Evolutionary conservation across 208 protist species (phyloP).

Genomic region (Jaenimonas drosophilae): DNA sequence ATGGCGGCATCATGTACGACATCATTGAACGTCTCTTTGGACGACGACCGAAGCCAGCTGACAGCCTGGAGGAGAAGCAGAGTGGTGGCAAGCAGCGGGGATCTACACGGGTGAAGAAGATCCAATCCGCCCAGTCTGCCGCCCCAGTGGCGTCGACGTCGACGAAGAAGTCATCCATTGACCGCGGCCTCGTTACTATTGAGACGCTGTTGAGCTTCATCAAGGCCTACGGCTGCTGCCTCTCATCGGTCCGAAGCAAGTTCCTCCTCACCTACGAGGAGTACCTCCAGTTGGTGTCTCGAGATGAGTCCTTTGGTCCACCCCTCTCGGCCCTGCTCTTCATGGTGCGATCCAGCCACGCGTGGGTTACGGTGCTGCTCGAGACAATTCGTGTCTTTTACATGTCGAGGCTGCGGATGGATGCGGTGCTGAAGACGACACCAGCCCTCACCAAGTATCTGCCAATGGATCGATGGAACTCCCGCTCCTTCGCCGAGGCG

Average conservation of each 20-base stretch:
- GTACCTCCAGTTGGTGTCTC: slow-evolving; percentile 29
- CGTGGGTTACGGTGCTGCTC: slow-evolving; percentile 70
- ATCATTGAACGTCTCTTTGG: slow-evolving; percentile 51
- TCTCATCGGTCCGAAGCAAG: slow-evolving; percentile 55
- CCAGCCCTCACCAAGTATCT: slow-evolving; percentile 5
- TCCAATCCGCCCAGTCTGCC: background rate
- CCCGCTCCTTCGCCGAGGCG: slow-evolving; percentile 10
- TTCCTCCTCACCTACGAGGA: slow-evolving; percentile 78
- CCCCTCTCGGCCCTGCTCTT: slow-evolving; percentile 21
- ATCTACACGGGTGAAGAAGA: no score
- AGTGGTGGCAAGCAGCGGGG: no score
- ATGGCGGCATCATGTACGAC: slow-evolving; percentile 60
- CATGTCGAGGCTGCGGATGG: slow-evolving; percentile 36
- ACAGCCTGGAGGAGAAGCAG: background rate
- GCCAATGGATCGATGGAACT: slow-evolving; percentile 17
- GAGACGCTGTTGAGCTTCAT: slow-evolving; percentile 61
- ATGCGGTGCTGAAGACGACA: slow-evolving; percentile 4
- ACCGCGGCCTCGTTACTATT: slow-evolving; percentile 25
- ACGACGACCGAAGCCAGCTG: slow-evolving; percentile 17
- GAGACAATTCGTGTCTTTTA: slow-evolving; percentile 79
- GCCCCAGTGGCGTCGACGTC: background rate
- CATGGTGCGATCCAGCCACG: slow-evolving; percentile 20
- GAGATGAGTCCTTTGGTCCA: background rate
- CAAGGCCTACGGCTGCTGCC: slow-evolving; percentile 56
- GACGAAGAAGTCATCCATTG: slow-evolving; percentile 1